These are phyloP conservation scores for Colletotrichum cordylinicola DNA, from an alignment of 2,329 filamentous ascomycete genomes.

Conservation along the genomic window DNA sequence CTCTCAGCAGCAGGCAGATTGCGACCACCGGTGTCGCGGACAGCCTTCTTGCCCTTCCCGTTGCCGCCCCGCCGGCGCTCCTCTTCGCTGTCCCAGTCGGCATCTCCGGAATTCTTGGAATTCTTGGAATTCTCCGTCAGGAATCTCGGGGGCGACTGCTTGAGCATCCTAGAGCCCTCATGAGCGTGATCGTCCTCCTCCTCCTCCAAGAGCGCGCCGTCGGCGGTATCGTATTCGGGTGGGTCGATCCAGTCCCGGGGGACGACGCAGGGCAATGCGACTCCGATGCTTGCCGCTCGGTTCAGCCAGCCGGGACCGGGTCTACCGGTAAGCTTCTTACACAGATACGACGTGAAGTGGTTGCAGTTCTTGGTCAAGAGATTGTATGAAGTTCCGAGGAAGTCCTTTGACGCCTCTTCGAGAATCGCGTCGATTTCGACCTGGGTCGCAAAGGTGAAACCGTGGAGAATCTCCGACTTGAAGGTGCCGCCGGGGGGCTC, in stretches of 20 bases:
- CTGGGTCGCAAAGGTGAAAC: conserved; percentile 74
- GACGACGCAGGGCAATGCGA: conserved; percentile 82
- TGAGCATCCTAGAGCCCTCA: conserved; percentile 66
- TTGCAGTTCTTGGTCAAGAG: conserved; percentile 87
- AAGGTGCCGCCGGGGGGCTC: conserved; percentile 82
- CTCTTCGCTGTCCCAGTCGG: conserved; percentile 52
- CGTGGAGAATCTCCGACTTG: conserved; percentile 76
- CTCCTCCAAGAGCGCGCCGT: conserved; percentile 71
- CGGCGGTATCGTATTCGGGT: conserved; percentile 76
- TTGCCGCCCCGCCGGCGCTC: conserved; percentile 44
- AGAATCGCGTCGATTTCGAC: conserved; percentile 76
- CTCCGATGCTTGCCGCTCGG: conserved; percentile 81
- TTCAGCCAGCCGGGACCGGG: conserved; percentile 80
- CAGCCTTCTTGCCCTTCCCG: conserved; percentile 49
- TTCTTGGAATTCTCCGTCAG: conserved; percentile 29
- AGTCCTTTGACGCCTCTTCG: conserved; percentile 71
- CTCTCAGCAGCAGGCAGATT: conserved; percentile 57
- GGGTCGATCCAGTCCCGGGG: conserved; percentile 83
- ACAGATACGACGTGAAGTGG: conserved; percentile 83
- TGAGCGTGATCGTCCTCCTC: conserved; percentile 53
- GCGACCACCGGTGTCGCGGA: conserved; percentile 57
- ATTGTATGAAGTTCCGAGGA: conserved; percentile 80
- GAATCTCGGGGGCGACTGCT: conserved; percentile 32
- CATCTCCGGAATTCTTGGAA: conserved; percentile 31
- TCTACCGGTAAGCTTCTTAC: conserved; percentile 73